Evolutionary conservation across 2,329 filamentous ascomycete species (phyloP).

Genomic region (Exserohilum rostratum): DNA sequence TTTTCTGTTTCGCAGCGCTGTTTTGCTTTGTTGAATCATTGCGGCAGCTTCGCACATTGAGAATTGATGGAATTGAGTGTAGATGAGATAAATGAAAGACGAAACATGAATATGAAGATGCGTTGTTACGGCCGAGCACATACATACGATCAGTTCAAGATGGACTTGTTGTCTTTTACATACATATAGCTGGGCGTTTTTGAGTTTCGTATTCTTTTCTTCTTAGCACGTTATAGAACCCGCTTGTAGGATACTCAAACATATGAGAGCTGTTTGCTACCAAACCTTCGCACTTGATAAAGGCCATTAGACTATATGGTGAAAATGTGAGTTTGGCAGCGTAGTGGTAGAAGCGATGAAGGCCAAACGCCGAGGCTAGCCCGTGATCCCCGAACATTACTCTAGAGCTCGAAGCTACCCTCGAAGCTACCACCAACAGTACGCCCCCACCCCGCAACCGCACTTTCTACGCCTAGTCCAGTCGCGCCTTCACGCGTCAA

Average conservation of each 20-base stretch:
- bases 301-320: not conserved
- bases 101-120: conserved; percentile 8
- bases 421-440: conserved; percentile 2
- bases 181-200: conserved; percentile 9
- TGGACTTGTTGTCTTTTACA: conserved; percentile 3
- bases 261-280: conserved; percentile 7
- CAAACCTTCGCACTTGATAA: not conserved
- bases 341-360: not conserved
- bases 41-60: not conserved
- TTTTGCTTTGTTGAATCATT: not conserved
- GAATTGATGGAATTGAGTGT: conserved; percentile 2
- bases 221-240: conserved; percentile 1
- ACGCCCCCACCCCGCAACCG: not conserved
- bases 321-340: not conserved
- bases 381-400: conserved; percentile 22
- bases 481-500: conserved; percentile 3
- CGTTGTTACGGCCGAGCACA: conserved; percentile 6
- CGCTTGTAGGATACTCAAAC: conserved; percentile 8
- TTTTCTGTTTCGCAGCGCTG: conserved; percentile 1
- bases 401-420: conserved; percentile 13
- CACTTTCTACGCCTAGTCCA: not conserved
- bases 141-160: conserved; percentile 1
- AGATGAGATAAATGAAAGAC: conserved; percentile 12
- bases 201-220: not conserved
- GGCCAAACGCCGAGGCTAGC: conserved; percentile 13